Conservation (phyloP, 2,329 filamentous ascomycete genomes). For the Penicillium freii region DNA sequence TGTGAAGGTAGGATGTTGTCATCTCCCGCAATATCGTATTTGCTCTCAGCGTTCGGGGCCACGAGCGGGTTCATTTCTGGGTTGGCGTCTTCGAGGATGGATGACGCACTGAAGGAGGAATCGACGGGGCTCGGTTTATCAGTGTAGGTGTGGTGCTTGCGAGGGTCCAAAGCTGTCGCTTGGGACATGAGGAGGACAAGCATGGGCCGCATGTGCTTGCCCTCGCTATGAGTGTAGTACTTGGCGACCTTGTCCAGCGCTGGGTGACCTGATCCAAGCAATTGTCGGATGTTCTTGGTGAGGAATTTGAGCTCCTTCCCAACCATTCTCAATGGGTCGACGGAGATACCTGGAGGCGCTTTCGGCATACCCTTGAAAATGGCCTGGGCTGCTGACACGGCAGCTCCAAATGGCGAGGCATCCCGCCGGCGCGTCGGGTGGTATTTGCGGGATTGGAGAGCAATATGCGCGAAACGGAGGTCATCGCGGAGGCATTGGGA, state of each 20-base stretch:
- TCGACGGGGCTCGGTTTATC: slow-evolving; percentile 50
- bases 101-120: slow-evolving; percentile 58
- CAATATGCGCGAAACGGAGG: slow-evolving; percentile 25
- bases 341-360: slow-evolving; percentile 58
- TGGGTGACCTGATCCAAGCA: slow-evolving; percentile 92
- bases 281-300: slow-evolving; percentile 86
- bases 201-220: slow-evolving; percentile 92
- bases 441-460: slow-evolving; percentile 38
- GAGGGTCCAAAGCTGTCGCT: slow-evolving; percentile 80
- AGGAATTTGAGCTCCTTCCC: slow-evolving; percentile 96
- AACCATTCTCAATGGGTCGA: slow-evolving; percentile 85
- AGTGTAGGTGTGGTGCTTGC: slow-evolving; percentile 45
- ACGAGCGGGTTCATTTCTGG: slow-evolving; percentile 62
- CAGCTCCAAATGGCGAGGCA: slow-evolving; percentile 44
- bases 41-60: slow-evolving; percentile 40
- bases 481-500: slow-evolving; percentile 43
- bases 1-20: slow-evolving; percentile 82
- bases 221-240: slow-evolving; percentile 95
- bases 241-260: slow-evolving; percentile 93
- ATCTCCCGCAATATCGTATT: slow-evolving; percentile 46
- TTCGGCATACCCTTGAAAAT: slow-evolving; percentile 46
- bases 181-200: slow-evolving; percentile 95
- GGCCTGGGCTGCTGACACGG: slow-evolving; percentile 54
- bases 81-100: slow-evolving; percentile 76
- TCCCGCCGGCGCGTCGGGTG: slow-evolving; percentile 42